These are phyloP conservation scores for Bruguiera sexangula DNA, from an alignment of 345 rosid genomes.

Conservation along the genomic window DNA sequence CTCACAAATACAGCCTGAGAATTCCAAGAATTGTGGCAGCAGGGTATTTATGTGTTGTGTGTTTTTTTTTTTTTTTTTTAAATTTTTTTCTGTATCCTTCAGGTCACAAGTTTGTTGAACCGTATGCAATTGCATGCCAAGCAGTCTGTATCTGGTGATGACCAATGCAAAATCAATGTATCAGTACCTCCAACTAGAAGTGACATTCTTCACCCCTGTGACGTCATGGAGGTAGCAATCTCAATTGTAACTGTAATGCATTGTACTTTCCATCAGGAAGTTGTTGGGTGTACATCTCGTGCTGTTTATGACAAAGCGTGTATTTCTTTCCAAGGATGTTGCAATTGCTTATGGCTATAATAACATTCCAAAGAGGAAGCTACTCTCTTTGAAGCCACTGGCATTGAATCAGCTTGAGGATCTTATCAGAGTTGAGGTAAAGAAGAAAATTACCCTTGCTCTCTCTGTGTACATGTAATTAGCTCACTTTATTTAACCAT, in stretches of 20 bases:
- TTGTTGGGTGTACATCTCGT: neutral
- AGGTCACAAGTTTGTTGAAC: conserved; percentile 69
- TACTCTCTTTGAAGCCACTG: conserved; percentile 60
- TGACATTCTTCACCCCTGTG: conserved; percentile 90
- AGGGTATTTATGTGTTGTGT: conserved; percentile 1
- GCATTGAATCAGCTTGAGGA: conserved; percentile 72
- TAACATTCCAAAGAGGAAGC: conserved; percentile 66
- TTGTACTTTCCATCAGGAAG: neutral
- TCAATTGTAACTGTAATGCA: neutral
- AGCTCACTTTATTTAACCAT: neutral
- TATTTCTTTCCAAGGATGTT: conserved; percentile 58
- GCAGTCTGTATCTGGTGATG: conserved; percentile 30
- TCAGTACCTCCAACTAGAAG: conserved; percentile 83
- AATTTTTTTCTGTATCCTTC: neutral
- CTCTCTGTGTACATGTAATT: neutral
- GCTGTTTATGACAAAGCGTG: conserved; percentile 8
- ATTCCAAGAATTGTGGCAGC: neutral
- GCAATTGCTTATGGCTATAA: conserved; percentile 94
- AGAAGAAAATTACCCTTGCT: neutral
- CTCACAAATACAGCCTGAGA: no score
- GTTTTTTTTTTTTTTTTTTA: neutral
- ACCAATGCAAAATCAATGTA: conserved; percentile 45
- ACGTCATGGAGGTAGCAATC: conserved; percentile 79
- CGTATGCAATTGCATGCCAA: conserved; percentile 76
- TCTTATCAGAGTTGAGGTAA: conserved; percentile 78